These are phyloP conservation scores for Elongisporangium undulatum DNA, from an alignment of 352 stramenopile species.

Conservation along the genomic window DNA sequence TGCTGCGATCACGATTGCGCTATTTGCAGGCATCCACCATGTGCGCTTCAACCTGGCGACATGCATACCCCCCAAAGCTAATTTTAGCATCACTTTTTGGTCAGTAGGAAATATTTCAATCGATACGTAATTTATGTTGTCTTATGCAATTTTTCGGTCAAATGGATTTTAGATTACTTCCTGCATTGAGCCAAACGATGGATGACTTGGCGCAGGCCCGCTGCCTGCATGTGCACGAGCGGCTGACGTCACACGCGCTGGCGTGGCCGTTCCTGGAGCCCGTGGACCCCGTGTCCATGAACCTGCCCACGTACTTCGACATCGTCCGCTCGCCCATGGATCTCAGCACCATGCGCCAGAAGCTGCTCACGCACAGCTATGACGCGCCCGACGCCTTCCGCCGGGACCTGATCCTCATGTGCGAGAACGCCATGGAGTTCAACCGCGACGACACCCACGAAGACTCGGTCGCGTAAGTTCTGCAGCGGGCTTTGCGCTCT, in stretches of 20 bases:
- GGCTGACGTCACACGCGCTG: constrained; percentile 52
- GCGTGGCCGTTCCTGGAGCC: constrained; percentile 90
- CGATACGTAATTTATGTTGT: too few relatives aligned
- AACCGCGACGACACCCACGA: constrained; percentile 75
- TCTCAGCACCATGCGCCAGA: constrained; percentile 90
- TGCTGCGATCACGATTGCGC: neutral
- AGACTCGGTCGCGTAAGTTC: constrained; percentile 72
- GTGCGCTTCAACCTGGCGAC: neutral
- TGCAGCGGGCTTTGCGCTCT: neutral
- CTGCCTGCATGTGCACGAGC: constrained; percentile 58
- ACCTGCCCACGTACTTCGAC: constrained; percentile 93
- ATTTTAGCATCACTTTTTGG: neutral
- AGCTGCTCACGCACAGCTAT: constrained; percentile 63
- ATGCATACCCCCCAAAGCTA: neutral
- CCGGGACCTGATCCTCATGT: constrained; percentile 78
- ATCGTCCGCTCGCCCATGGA: constrained; percentile 97
- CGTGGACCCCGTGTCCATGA: constrained; percentile 92
- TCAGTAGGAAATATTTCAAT: too few relatives aligned
- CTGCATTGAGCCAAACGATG: constrained; percentile 17
- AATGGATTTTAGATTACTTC: neutral
- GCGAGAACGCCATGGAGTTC: constrained; percentile 84
- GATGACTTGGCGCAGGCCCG: constrained; percentile 37
- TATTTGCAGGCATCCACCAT: too few relatives aligned
- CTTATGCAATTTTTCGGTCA: too few relatives aligned
- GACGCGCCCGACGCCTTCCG: constrained; percentile 45